These are phyloP conservation scores for Solanum hybrid DNA, from an alignment of 305 asterid species.

Conservation along the genomic window DNA sequence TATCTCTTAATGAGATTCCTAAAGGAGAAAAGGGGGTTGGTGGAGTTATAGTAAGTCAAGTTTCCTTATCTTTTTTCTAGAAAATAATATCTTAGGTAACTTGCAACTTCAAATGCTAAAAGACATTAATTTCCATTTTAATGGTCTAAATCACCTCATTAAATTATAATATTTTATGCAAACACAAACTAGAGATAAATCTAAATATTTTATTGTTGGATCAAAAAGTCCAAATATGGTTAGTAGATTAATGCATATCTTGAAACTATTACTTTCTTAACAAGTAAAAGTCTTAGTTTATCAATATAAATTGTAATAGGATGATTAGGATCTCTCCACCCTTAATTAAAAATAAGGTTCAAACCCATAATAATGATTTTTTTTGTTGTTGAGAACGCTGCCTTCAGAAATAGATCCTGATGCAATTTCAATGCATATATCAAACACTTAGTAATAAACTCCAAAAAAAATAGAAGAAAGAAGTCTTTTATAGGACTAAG, in stretches of 20 bases:
- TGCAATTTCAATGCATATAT: not conserved
- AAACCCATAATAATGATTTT: not conserved
- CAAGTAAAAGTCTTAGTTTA: not conserved
- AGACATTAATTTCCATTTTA: not conserved
- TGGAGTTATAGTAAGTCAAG: not conserved
- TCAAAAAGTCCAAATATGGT: not conserved
- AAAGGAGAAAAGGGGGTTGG: not conserved
- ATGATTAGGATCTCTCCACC: not conserved
- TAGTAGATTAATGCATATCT: not conserved
- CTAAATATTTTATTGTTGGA: not conserved
- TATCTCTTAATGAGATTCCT: not conserved
- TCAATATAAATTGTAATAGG: not conserved
- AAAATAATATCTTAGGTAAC: not conserved
- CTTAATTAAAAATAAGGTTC: not conserved
- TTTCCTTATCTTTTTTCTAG: not conserved
- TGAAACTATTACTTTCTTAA: not conserved
- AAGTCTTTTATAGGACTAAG: conserved; percentile 1
- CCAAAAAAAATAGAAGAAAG: not conserved
- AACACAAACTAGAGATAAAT: not conserved
- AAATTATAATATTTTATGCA: not conserved
- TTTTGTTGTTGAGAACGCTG: not conserved
- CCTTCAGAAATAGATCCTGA: not conserved
- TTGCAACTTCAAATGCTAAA: not conserved
- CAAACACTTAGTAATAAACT: not conserved
- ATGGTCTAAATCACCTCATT: not conserved